Percentiles rank a stretch among this genome's conserved stretches.
Evolutionary conservation across 2,329 filamentous ascomycete genomes (phyloP).

Genomic region (Fusarium buharicum): DNA sequence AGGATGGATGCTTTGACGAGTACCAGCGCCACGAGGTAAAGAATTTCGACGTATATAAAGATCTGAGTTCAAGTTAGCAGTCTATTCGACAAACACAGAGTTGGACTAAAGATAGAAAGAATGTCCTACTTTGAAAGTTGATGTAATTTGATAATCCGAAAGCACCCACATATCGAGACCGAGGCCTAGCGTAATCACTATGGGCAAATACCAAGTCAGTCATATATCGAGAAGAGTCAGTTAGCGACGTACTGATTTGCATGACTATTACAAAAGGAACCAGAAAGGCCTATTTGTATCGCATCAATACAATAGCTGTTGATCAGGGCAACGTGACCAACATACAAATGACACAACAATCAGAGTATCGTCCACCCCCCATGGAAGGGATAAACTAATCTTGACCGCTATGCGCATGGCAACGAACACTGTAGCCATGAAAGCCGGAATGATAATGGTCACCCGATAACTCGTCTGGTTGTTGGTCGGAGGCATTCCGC

Average conservation of each 20-base stretch:
- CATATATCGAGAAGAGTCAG: rapidly evolving
- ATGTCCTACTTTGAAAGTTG: conserved; percentile 1
- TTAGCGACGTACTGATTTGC: neutral
- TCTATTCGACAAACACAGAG: too few species aligned
- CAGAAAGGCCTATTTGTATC: neutral
- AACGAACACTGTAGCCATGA: neutral
- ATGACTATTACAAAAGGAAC: neutral
- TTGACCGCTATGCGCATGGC: neutral
- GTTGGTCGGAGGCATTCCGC: conserved; percentile 5
- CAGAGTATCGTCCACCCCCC: conserved; percentile 19
- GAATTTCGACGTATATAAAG: conserved; percentile 1
- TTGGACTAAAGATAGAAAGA: too few species aligned
- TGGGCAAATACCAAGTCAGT: neutral
- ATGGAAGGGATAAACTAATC: neutral
- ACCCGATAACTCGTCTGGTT: neutral
- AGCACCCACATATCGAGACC: conserved; percentile 24
- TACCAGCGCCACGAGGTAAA: neutral
- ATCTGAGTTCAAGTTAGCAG: neutral
- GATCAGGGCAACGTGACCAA: neutral
- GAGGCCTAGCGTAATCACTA: conserved; percentile 13
- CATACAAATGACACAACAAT: neutral
- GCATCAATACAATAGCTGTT: neutral
- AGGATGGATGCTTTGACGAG: conserved; percentile 17
- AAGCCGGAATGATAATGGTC: neutral
- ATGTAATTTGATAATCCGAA: conserved; percentile 3